Evolutionary conservation across 352 stramenopile genomes (phyloP).

Genomic region (Pythium aristosporum): DNA sequence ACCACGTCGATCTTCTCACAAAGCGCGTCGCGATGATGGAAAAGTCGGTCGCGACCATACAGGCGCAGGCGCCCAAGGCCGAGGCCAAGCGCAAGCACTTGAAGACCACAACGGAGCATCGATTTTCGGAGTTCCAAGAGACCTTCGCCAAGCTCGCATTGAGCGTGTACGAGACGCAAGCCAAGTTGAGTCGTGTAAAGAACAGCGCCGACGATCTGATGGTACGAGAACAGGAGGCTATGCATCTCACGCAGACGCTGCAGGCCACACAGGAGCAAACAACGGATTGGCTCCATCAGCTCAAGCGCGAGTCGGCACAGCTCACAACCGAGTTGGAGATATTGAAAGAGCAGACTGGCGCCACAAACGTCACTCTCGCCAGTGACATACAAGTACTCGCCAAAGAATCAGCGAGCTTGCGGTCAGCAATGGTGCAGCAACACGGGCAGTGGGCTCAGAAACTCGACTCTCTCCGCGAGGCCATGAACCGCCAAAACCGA

Average conservation of each 20-base stretch:
- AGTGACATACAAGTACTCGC: conserved; percentile 49
- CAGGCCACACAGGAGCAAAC: conserved; percentile 54
- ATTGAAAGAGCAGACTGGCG: conserved; percentile 36
- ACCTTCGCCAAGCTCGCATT: conserved; percentile 50
- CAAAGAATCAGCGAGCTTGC: conserved; percentile 37
- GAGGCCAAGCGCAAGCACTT: conserved; percentile 44
- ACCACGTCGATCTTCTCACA: conserved; percentile 20
- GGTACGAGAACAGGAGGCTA: conserved; percentile 43
- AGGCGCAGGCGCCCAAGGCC: conserved; percentile 34
- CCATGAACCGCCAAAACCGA: conserved; percentile 47
- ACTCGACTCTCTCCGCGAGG: conserved; percentile 41
- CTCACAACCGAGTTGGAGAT: conserved; percentile 41
- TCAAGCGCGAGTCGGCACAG: conserved; percentile 40
- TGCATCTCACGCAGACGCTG: conserved; percentile 37
- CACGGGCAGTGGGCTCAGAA: conserved; percentile 41
- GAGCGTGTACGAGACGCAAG: conserved; percentile 47
- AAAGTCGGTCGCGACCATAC: conserved; percentile 29
- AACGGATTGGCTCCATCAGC: conserved; percentile 35
- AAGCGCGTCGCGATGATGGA: conserved; percentile 39
- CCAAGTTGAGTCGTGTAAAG: conserved; percentile 41
- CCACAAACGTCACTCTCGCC: conserved; percentile 32
- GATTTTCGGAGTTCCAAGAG: conserved; percentile 44
- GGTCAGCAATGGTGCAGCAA: conserved; percentile 38
- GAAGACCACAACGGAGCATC: conserved; percentile 38
- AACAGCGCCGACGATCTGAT: conserved; percentile 45